Percentiles rank a stretch among this genome's conserved stretches.
Conservation (phyloP, 257 asterid genomes). For the Forsythia suspensa region DNA sequence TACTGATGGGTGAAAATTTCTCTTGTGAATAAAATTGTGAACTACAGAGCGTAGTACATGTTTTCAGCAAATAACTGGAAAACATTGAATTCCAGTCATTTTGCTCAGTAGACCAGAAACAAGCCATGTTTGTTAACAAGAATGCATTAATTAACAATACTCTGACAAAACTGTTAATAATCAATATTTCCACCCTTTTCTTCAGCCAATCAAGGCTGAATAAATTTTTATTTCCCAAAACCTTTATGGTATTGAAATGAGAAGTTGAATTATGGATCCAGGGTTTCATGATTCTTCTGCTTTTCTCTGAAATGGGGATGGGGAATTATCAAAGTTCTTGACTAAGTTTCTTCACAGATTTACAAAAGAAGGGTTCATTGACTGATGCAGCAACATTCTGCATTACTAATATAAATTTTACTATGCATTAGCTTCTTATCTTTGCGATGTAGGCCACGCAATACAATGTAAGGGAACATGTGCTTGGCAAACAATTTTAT, state of each 20-base stretch:
- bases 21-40: background rate
- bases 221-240: background rate
- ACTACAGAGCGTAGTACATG: background rate
- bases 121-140: background rate
- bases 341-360: background rate
- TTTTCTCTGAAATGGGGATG: background rate
- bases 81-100: background rate
- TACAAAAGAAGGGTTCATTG: background rate
- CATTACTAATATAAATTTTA: background rate
- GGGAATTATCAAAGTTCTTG: background rate
- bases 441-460: background rate
- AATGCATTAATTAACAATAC: background rate
- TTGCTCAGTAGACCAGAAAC: background rate
- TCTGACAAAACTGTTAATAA: background rate
- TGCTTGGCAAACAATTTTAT: background rate
- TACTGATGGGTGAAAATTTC: background rate
- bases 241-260: background rate
- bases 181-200: background rate
- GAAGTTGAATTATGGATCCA: background rate
- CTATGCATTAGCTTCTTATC: background rate
- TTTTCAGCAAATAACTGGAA: background rate
- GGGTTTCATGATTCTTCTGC: background rate
- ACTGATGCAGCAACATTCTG: background rate
- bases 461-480: background rate
- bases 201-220: background rate